phyloP scores from a whole-genome alignment of 73 alveolate species.

The Uronychia setigera region DNA sequence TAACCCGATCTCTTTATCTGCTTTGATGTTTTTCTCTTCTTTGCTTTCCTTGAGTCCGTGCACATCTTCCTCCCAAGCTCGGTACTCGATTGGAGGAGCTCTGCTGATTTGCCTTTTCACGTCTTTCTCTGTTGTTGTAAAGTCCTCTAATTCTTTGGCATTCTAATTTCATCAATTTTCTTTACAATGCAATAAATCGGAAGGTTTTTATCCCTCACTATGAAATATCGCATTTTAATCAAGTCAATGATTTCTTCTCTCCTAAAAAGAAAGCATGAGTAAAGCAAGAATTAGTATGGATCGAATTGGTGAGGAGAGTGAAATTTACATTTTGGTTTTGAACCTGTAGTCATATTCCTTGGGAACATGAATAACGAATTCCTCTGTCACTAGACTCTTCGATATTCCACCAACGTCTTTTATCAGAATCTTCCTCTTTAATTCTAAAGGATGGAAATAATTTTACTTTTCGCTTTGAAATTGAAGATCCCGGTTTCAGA shows the following conservation, averaged over 20 bases:
- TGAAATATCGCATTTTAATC: constrained; percentile 3
- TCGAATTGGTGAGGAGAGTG: no score
- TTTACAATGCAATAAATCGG: constrained; percentile 43
- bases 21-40: background rate
- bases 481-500: constrained; percentile 70
- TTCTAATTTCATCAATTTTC: background rate
- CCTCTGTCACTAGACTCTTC: constrained; percentile 42
- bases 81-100: constrained; percentile 53
- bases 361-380: constrained; percentile 82
- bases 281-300: background rate
- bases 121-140: constrained; percentile 79
- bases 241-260: constrained; percentile 56
- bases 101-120: constrained; percentile 63
- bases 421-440: constrained; percentile 71
- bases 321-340: constrained; percentile 49
- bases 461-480: constrained; percentile 60
- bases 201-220: constrained; percentile 1
- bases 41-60: background rate
- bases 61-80: constrained; percentile 33
- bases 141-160: constrained; percentile 49
- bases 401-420: constrained; percentile 45
- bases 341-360: constrained; percentile 84
- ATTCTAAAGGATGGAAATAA: constrained; percentile 2
- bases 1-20: constrained; percentile 1
- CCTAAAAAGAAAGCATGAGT: constrained; percentile 17